These are phyloP conservation scores for Aspergillus aculeatinus DNA, from an alignment of 2,329 filamentous ascomycete species.

Conservation along the genomic window DNA sequence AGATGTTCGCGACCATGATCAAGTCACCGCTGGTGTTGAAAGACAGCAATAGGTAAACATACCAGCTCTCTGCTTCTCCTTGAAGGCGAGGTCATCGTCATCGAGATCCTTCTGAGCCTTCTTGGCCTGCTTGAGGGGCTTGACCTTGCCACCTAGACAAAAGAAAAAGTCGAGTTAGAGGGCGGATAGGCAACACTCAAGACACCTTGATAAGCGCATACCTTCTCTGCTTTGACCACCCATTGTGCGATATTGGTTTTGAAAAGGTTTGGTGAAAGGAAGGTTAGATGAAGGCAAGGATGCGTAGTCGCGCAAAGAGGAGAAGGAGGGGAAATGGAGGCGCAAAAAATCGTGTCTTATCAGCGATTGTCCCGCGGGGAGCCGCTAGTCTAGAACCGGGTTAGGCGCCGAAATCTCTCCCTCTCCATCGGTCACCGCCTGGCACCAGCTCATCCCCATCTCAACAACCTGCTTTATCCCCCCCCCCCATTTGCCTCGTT, in stretches of 20 bases:
- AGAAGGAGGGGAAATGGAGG: conserved; percentile 9
- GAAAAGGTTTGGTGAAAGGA: conserved; percentile 2
- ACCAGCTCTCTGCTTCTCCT: conserved; percentile 83
- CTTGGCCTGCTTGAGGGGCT: conserved; percentile 86
- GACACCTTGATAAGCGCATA: conserved; percentile 30
- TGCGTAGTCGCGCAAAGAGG: conserved; percentile 21
- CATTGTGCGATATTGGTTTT: conserved; percentile 49
- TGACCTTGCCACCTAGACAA: conserved; percentile 70
- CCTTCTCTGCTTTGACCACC: conserved; percentile 68
- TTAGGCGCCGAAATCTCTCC: conserved; percentile 21
- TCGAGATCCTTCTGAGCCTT: conserved; percentile 80
- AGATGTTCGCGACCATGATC: conserved; percentile 5
- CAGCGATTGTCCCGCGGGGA: conserved; percentile 22
- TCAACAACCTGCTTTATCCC: not conserved
- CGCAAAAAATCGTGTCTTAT: conserved; percentile 19
- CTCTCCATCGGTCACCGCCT: conserved; percentile 14
- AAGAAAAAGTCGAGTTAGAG: conserved; percentile 12
- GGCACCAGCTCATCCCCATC: conserved; percentile 1
- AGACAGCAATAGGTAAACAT: conserved; percentile 37
- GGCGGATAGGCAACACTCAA: not conserved
- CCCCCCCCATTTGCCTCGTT: conserved; percentile 11
- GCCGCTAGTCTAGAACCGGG: conserved; percentile 18
- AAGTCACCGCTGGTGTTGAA: no score
- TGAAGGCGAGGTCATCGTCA: conserved; percentile 80
- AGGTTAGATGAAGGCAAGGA: conserved; percentile 5